phyloP scores from a whole-genome alignment of 2,329 filamentous ascomycete species.

The Ophiostoma sp. region DNA sequence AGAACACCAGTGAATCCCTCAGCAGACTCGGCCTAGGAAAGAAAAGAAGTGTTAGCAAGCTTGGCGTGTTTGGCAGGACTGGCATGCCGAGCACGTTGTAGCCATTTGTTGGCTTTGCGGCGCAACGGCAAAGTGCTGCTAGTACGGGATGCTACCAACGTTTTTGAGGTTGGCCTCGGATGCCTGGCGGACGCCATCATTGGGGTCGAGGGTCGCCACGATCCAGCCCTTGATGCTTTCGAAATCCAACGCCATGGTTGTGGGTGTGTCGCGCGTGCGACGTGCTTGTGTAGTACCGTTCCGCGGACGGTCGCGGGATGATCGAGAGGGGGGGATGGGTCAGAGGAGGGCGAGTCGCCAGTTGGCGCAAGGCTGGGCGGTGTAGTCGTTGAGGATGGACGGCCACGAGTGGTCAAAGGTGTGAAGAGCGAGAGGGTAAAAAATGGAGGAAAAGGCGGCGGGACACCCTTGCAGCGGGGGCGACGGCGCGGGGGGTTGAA shows the following conservation, averaged over 20 bases:
- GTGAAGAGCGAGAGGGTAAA: background rate
- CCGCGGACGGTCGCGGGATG: conserved; percentile 14
- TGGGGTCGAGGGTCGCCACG: conserved; percentile 27
- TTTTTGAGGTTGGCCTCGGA: conserved; percentile 78
- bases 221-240: conserved; percentile 28
- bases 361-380: conserved; percentile 1
- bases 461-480: conserved; percentile 12
- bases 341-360: background rate
- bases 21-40: conserved; percentile 73
- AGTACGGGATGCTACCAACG: conserved; percentile 45
- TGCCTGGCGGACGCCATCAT: conserved; percentile 54
- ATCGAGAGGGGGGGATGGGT: background rate
- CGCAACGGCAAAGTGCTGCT: background rate
- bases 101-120: background rate
- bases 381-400: background rate
- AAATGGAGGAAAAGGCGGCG: conserved; percentile 13
- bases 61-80: background rate
- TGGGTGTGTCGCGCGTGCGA: conserved; percentile 41
- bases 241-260: conserved; percentile 38
- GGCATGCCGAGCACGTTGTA: background rate
- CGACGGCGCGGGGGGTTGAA: conserved; percentile 1
- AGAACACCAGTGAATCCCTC: conserved; percentile 86
- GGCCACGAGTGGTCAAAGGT: conserved; percentile 1
- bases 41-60: conserved; percentile 20
- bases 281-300: conserved; percentile 19